Base-by-base conservation (phyloP, 164 flowering plant genomes). In the Platanus orientalis region DNA sequence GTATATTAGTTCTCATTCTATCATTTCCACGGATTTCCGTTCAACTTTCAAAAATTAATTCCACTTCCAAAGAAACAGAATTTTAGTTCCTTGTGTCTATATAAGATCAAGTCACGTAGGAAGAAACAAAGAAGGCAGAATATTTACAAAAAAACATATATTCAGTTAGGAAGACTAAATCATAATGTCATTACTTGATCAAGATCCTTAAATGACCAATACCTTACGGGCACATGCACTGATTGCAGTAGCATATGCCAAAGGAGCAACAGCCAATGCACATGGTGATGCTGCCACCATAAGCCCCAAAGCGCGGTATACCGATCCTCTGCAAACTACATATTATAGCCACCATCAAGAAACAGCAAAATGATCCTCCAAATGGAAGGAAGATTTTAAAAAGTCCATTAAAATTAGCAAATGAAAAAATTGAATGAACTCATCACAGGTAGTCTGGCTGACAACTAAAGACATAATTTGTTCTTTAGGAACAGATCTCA, bases 221-320 rank as follows among this genome's bases (percentile, higher is more conserved):
- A 94, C 99, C 99, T 91, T 94, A 74, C 80, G 86, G 60, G 99
- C 96, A 78, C 96, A 91, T 47, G 99, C 80, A 73, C 99, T 94
- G 66, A 92, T 89, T 60, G 99, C 96, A 57, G 85, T 91, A 57
- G 92, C 97, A 81, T 94, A 94, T 36, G 91, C 94, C 74, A 94
- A 73, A 56, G 99, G 99, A 76, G 99, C 97, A 30, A 88, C 99
- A 72, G 99, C 99, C 80, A 94, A 73, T 17, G 99, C 99, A 78
- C 99, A 94, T 12, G 99, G 99, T 62, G 99, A 94, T 69, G 99
- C 97, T 54, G 99, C 99, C 64, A 94, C 97, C 99, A 94, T 89
- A 51, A 94, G 97, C 58, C 99, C 99, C 72, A 94, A 70, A 49
- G 96, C 99, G 74, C 99, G 79, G 71, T 94, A 94, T 59, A 94